phyloP scores from a whole-genome alignment of 2,329 filamentous ascomycete genomes.

The Calonectria crousiana region DNA sequence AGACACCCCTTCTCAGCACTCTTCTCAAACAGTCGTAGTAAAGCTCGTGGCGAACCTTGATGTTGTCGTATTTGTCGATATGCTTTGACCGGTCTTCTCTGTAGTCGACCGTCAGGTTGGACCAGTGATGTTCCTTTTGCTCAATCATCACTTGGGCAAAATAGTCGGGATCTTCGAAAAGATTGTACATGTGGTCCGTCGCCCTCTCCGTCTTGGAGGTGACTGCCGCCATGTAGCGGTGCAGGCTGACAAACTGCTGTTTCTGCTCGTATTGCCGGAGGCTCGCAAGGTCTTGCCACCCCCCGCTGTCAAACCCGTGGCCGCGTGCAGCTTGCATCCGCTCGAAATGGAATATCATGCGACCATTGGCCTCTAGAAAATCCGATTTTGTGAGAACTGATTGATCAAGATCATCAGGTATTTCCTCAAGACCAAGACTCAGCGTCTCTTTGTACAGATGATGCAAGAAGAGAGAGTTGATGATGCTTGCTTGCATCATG shows the following conservation, averaged over 20 bases:
- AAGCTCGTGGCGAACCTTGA: slow-evolving; percentile 7
- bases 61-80: slow-evolving; percentile 20
- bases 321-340: not conserved
- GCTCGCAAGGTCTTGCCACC: slow-evolving; percentile 29
- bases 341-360: not conserved
- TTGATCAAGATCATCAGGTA: not conserved
- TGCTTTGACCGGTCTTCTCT: not conserved
- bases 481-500: slow-evolving; percentile 30
- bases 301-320: not conserved
- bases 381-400: not conserved
- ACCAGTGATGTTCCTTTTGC: slow-evolving; percentile 40
- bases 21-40: slow-evolving; percentile 34
- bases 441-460: slow-evolving; percentile 20
- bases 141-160: slow-evolving; percentile 31
- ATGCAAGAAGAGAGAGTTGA: slow-evolving; percentile 32
- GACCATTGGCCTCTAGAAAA: not conserved
- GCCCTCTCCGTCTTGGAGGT: slow-evolving; percentile 21
- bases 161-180: slow-evolving; percentile 38
- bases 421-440: not conserved
- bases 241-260: not conserved
- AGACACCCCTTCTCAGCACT: slow-evolving; percentile 34
- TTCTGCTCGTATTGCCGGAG: slow-evolving; percentile 30
- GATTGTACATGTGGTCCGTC: slow-evolving; percentile 27
- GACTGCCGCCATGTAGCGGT: slow-evolving; percentile 17
- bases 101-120: slow-evolving; percentile 29